Conservation (phyloP, 805 yeast genomes). For the Suhomyces sp. region DNA sequence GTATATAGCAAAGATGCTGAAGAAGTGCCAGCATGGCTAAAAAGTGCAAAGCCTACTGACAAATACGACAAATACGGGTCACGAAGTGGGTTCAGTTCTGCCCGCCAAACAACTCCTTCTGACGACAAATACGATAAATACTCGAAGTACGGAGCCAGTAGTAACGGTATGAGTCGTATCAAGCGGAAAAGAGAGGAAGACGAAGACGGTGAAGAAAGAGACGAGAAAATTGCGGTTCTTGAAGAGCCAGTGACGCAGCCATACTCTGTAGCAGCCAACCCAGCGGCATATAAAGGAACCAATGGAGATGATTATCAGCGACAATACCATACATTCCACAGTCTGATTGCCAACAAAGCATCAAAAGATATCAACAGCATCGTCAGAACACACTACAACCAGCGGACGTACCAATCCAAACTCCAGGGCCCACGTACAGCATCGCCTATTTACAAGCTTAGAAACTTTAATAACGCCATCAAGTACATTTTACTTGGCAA, state of each 20-base stretch:
- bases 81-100: constrained; percentile 3
- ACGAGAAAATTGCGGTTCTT: background rate
- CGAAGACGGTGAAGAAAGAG: constrained; percentile 1
- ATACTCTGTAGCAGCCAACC: constrained; percentile 2
- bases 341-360: constrained; percentile 32
- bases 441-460: constrained; percentile 80
- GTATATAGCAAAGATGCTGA: constrained; percentile 24
- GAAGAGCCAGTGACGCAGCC: background rate
- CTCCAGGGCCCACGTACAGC: constrained; percentile 56
- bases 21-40: constrained; percentile 41
- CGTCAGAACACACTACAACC: constrained; percentile 83
- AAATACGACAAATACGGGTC: constrained; percentile 42
- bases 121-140: constrained; percentile 17
- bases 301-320: background rate
- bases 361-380: constrained; percentile 54
- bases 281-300: constrained; percentile 3
- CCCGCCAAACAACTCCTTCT: background rate
- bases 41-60: constrained; percentile 19
- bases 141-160: constrained; percentile 13
- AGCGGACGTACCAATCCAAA: constrained; percentile 69
- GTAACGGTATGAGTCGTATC: background rate
- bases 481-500: constrained; percentile 81
- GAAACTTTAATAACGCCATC: constrained; percentile 89
- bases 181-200: constrained; percentile 6
- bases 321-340: constrained; percentile 38